These are phyloP conservation scores for Oryza meyeriana DNA, from an alignment of 176 grass and related monocot species.

Conservation along the genomic window DNA sequence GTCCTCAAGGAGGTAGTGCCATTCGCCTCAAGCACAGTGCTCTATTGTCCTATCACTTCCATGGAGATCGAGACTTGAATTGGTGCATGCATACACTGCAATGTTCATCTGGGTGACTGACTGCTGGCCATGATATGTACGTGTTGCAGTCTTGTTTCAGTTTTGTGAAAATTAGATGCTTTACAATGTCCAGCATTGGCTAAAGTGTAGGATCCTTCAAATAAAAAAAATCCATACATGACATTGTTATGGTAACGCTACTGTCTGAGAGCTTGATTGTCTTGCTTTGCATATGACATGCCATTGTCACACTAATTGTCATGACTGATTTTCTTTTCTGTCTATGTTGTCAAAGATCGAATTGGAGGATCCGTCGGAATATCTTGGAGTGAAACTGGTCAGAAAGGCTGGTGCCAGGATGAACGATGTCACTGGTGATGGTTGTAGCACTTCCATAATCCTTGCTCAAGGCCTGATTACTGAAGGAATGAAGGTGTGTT, in stretches of 20 bases:
- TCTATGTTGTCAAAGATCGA: constrained; percentile 54
- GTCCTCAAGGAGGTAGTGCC: constrained; percentile 79
- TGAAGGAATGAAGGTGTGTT: constrained; percentile 80
- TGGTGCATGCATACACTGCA: background rate
- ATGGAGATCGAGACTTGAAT: background rate
- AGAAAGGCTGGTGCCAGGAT: constrained; percentile 87
- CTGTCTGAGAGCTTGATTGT: background rate
- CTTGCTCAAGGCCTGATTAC: constrained; percentile 86
- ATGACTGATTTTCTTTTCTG: background rate
- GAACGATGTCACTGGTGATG: constrained; percentile 84
- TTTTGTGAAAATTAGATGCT: no score
- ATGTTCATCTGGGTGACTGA: background rate
- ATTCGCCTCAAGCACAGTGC: no score
- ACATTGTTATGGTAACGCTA: background rate
- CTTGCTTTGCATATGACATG: background rate
- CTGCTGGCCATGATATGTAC: no score
- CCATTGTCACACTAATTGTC: background rate
- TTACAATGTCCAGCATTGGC: background rate
- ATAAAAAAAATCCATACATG: background rate
- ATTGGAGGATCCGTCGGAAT: constrained; percentile 88
- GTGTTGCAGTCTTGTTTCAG: no score
- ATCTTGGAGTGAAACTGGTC: constrained; percentile 92
- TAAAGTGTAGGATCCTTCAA: background rate
- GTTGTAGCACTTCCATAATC: constrained; percentile 91
- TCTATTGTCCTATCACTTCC: background rate